phyloP scores from a whole-genome alignment of 192 early-diverging fungal species.

The Rhizophagus sp. region DNA sequence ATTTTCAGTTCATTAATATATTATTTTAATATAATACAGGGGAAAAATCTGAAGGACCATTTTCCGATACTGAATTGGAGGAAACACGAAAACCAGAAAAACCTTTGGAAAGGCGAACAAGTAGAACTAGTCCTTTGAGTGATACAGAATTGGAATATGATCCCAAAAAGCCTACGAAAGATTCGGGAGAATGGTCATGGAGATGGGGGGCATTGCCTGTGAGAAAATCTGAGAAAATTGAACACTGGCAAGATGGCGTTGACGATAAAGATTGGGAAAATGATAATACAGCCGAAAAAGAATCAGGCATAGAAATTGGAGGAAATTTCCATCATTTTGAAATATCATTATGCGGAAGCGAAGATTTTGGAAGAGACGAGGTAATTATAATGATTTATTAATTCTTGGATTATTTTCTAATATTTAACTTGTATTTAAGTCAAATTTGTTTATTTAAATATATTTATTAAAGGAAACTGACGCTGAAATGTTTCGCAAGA shows the following conservation, averaged over 20 bases:
- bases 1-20: neutral
- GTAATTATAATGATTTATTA: constrained; percentile 31
- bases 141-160: constrained; percentile 61
- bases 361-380: constrained; percentile 45
- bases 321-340: constrained; percentile 49
- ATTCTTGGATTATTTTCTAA: neutral
- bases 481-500: constrained; percentile 47
- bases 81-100: constrained; percentile 30
- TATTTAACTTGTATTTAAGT: neutral
- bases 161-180: neutral
- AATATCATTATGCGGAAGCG: constrained; percentile 59
- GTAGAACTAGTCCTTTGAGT: constrained; percentile 47
- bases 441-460: no score
- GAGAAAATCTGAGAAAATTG: constrained; percentile 45
- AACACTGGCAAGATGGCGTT: constrained; percentile 32
- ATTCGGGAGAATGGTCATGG: constrained; percentile 65
- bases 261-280: constrained; percentile 39
- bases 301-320: constrained; percentile 36
- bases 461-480: constrained; percentile 32
- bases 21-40: neutral
- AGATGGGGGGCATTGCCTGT: constrained; percentile 72
- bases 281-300: constrained; percentile 27
- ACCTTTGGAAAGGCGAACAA: constrained; percentile 14
- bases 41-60: constrained; percentile 25
- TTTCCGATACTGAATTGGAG: constrained; percentile 29